A percentile compares a stretch with the other conserved stretches of the same genome.
Evolutionary conservation across 2,329 filamentous ascomycete species (phyloP).

Genomic region (Penicillium sp.): DNA sequence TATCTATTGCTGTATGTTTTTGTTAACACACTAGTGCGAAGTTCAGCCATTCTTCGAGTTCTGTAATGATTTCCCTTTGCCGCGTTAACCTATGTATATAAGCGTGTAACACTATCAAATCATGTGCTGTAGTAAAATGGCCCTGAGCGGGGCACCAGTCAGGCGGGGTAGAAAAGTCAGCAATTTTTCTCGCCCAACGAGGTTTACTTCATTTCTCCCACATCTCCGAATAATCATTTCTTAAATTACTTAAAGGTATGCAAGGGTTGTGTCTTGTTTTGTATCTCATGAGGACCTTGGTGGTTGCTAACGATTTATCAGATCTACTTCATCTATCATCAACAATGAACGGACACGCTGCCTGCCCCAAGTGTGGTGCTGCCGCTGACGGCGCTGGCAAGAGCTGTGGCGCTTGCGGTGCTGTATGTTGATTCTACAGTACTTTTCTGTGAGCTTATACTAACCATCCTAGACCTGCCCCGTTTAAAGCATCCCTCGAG

Average conservation of each 20-base stretch:
- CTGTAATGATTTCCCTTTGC: background rate
- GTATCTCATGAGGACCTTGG: background rate
- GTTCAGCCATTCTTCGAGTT: background rate
- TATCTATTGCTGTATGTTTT: background rate
- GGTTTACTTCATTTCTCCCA: background rate
- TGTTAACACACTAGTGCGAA: background rate
- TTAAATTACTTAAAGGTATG: background rate
- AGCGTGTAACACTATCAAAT: background rate
- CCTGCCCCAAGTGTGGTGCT: conserved; percentile 24
- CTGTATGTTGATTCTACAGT: conserved; percentile 13
- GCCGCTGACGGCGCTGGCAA: conserved; percentile 14
- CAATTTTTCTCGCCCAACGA: conserved; percentile 7
- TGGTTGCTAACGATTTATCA: background rate
- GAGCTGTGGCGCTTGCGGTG: conserved; percentile 25
- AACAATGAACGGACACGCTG: conserved; percentile 23
- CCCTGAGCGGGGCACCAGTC: conserved; percentile 11
- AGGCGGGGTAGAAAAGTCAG: conserved; percentile 15
- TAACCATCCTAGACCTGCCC: conserved; percentile 21
- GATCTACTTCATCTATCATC: conserved; percentile 7
- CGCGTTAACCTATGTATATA: background rate
- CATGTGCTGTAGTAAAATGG: background rate
- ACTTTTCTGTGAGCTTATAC: background rate
- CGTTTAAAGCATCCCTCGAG: conserved; percentile 8
- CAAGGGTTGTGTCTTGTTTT: background rate
- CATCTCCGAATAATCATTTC: background rate